Evolutionary conservation across 345 rosid species (phyloP).

Genomic region (Diplotaxis tenuifolia): DNA sequence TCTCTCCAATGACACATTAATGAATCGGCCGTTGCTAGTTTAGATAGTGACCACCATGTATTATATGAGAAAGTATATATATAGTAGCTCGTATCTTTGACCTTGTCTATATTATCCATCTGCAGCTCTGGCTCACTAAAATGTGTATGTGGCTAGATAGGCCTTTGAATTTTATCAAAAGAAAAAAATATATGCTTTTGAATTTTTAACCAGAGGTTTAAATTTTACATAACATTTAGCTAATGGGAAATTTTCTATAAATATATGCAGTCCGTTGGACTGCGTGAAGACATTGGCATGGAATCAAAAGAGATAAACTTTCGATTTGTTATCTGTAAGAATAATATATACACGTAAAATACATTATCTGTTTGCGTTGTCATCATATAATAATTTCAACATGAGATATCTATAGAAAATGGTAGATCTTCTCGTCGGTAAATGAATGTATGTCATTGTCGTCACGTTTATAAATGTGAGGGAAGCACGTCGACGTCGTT

Average conservation of each 20-base stretch:
- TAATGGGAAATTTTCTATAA: no score
- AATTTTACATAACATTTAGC: no score
- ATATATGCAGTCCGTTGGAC: no score
- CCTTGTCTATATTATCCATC: conserved; percentile 3
- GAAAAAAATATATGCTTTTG: no score
- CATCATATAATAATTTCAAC: background rate
- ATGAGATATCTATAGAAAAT: background rate
- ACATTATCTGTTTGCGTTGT: background rate
- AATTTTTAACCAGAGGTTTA: no score
- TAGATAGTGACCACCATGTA: conserved; percentile 31
- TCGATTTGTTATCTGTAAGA: background rate
- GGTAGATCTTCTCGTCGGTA: conserved; percentile 8
- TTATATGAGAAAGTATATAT: conserved; percentile 12
- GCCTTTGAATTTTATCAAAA: background rate
- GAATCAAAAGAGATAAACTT: background rate
- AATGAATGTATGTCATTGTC: background rate
- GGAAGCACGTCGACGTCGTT: conserved; percentile 24
- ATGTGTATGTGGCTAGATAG: background rate
- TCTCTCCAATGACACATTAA: background rate
- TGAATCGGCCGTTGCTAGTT: background rate
- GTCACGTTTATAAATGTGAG: conserved; percentile 18
- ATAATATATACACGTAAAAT: background rate
- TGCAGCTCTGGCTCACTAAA: background rate
- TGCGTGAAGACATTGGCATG: background rate
- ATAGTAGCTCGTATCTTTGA: conserved; percentile 28